Base-by-base conservation (phyloP, 805 yeast genomes). In the Ogataea zsoltii region DNA sequence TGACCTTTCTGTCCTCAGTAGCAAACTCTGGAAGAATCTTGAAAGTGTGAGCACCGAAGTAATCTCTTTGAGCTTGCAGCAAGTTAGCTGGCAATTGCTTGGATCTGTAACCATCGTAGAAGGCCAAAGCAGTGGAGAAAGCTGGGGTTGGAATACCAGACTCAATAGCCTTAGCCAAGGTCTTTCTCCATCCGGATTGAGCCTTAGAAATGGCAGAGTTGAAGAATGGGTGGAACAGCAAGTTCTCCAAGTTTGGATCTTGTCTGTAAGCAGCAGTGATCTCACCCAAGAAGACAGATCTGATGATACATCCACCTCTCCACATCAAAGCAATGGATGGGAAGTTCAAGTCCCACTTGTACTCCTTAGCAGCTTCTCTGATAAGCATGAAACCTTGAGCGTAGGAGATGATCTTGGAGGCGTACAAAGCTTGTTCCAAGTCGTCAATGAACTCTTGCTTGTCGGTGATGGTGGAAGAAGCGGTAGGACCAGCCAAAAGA, bases 271-370 rank as follows among this genome's bases (percentile, higher is more conserved):
- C 99, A 69, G 88, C 71, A 58, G 99, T 92, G 75, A 92, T 92
- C 74, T 92, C 97, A 67, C 84, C 97, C 68, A 92, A 79, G 87
- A 92, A 92, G 56, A 92, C 97, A 48, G 99, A 92, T 82, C 98
- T 88, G 76, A 92, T 92, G 73, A 92, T 92, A 82, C 99, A 92
- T 63, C 99, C 99, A 78, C 99, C 99, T 82, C 99, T 85, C 99
- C 99, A 92, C 98, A 92, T 92, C 65, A 94, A 82, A 61, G 98
- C 98, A 63, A 94, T 94, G 50, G 96, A 94, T 62, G 98, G 96
- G 83, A 88, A 87, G 85, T 92, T 94, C 70, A 92, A 80, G 73
- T 88, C 83, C 99, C 99, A 92, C 66, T 84, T 84, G 81, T 89
- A 92, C 71, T 89, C 96, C 74, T 81, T 85, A 59, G 96, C 98